Evolutionary conservation across 768 basidiomycete genomes (phyloP), one percentile per base, ranked within the genome.

Genomic region (Dendrothele bispora): DNA sequence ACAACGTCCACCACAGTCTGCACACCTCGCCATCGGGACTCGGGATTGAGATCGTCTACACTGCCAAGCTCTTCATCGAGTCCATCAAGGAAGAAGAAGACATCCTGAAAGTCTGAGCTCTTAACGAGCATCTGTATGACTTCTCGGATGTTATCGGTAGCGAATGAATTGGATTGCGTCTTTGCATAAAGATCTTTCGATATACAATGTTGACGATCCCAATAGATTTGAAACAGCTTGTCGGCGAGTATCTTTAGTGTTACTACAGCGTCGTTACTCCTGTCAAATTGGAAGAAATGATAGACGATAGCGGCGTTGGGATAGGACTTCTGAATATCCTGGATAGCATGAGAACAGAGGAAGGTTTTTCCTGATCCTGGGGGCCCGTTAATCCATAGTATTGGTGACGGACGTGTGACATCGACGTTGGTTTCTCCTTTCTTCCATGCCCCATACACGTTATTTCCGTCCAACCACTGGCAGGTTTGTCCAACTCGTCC

Each of bases 71-170:
- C 62, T 40, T 65, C 61, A 44, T 65, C 63, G 21, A 65, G 55
- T 21, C 62, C 63, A 24, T 65, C 63, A 7, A 65, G 15, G 28
- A 63, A 42, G 48, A 65, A 61, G 30, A 54, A 61, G 1, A 55
- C 45, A 7, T 29, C 38, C 5, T 46, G 46, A 24, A 53, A 24
- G 17, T 46, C 15, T 11, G 53, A 49, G 18, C 27, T 34, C 7
- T 26, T n/a, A 5, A 58, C 47, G 38, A 63, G 51, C 22, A n/a
- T 25, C 2, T 7, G n/a, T 7, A 61, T 52, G 30, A 63, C 39
- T 15, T 53, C 51, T 28, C 59, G 42, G 2, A 53, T 39, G 11
- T 50, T 47, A 11, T 58, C 54, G 2, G 36, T 32, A 7, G 53
- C 51, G 26, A 46, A 54, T 12, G 24, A 6, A 17, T 17, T 42